A percentile compares a stretch with the other conserved stretches of the same genome.
Conservation (phyloP, 129 eudicot species). For the Tagetes erecta region DNA sequence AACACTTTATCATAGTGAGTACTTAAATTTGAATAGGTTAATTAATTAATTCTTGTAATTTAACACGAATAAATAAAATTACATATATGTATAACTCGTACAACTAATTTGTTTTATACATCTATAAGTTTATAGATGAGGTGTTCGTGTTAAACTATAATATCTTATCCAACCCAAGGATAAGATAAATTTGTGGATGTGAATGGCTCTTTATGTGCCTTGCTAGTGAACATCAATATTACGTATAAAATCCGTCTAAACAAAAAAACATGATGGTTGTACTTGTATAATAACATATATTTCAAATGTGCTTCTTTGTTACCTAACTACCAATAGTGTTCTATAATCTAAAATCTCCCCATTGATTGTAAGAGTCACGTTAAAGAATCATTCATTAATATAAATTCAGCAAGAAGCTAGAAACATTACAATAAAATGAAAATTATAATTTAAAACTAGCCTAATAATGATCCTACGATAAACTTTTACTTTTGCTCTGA, state of each 20-base stretch:
- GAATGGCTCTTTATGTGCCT: not conserved
- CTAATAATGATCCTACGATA: no score
- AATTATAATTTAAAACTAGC: no score
- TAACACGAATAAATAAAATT: not conserved
- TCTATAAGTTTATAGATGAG: not conserved
- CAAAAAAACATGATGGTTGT: not conserved
- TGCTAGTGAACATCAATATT: no score
- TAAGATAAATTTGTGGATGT: slow-evolving; percentile 3
- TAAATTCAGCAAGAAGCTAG: no score
- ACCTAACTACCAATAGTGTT: not conserved
- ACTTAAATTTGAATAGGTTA: not conserved
- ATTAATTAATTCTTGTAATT: not conserved
- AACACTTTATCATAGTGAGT: not conserved
- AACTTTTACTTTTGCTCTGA: no score
- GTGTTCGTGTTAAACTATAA: not conserved
- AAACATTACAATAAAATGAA: no score
- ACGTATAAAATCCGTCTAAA: not conserved
- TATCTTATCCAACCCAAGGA: not conserved
- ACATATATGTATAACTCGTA: not conserved
- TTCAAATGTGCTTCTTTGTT: not conserved
- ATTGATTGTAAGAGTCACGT: no score
- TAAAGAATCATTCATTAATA: no score
- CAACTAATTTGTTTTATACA: no score
- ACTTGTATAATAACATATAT: no score
- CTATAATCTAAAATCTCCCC: no score